Percentiles rank a stretch among this genome's conserved stretches.
phyloP scores from a whole-genome alignment of 2,329 filamentous ascomycete species.

The Hypomyces rosellus region DNA sequence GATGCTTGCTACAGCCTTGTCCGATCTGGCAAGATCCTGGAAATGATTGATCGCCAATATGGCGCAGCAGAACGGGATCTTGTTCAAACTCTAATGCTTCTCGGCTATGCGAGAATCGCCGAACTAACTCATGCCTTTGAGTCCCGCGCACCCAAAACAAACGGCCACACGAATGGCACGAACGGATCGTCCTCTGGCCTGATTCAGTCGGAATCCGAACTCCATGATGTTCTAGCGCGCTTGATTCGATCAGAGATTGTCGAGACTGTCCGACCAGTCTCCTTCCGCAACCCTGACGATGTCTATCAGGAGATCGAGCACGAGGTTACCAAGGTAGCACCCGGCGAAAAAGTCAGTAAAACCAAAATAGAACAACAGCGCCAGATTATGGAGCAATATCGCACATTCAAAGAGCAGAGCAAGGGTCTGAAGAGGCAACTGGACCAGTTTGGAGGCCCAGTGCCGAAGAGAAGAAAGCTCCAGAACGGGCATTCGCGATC shows the following conservation, averaged over 20 bases:
- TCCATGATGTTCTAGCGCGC: constrained; percentile 45
- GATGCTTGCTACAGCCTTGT: constrained; percentile 75
- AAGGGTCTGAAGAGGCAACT: constrained; percentile 47
- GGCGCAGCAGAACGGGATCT: constrained; percentile 69
- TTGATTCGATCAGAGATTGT: constrained; percentile 62
- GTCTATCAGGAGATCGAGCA: constrained; percentile 56
- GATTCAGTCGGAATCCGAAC: constrained; percentile 40
- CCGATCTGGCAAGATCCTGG: constrained; percentile 73
- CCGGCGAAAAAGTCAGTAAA: constrained; percentile 46
- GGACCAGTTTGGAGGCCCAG: constrained; percentile 33
- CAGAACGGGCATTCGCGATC: constrained; percentile 36
- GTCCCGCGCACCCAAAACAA: constrained; percentile 29
- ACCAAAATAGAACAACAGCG: constrained; percentile 56
- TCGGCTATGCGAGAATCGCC: constrained; percentile 69
- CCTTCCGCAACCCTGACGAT: constrained; percentile 57
- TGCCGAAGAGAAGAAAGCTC: constrained; percentile 50
- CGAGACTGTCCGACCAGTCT: constrained; percentile 52
- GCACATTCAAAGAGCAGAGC: constrained; percentile 47
- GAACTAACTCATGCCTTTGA: constrained; percentile 62
- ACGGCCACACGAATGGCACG: constrained; percentile 22
- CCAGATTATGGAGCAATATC: constrained; percentile 48
- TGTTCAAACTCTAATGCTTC: constrained; percentile 65
- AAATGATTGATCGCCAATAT: constrained; percentile 66
- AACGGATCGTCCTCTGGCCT: constrained; percentile 22
- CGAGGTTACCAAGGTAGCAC: constrained; percentile 47